Base-by-base conservation (phyloP, 495 filamentous ascomycete species). In the Cudoniella acicularis region DNA sequence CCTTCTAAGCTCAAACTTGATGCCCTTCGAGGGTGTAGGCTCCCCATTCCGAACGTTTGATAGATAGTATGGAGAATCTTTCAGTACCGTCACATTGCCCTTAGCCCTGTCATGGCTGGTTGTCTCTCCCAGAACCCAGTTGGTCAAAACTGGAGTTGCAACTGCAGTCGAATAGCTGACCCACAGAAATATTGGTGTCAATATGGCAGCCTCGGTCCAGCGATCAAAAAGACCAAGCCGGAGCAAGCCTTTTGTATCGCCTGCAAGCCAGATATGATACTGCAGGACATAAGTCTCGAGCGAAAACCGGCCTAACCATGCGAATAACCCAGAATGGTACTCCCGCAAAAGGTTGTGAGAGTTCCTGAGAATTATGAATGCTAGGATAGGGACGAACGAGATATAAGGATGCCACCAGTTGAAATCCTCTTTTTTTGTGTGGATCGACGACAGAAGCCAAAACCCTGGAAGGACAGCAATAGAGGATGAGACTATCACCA, bases 251-350 rank as follows among this genome's bases (percentile, higher is more conserved):
- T 79, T 78, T 13, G 77, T 77, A 59, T 86, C 79, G 18, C 76
- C 81, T 6, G 81, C 83, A 25, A 86, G 72, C 83, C 82, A 86
- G 56, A 86, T 77, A 61, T 87, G 84, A 65, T 77, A 78, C 51
- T 86, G 82, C 23, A 87, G 64, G 16, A 81, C 73, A 59, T 83
- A 87, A 1, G 79, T 80, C 61, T 85, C 85, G 3, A 86, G 70
- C 4, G 81, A 81, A 40, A 72, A 73, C 8, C 72, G 71, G 10
- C 84, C 85, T 0, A 87, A 63, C 73, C 77, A 82, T 3, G 80
- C 72, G 50, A 83, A 84, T 20, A 70, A 53, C 0, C 45, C 45
- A 4, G 77, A 79, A 59, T 82, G 69, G 46, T 67, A 62, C 20
- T 72, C 75, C 25, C 79, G 69, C 11, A 79, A 56, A 17, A 60